Base-by-base conservation (phyloP, 208 protist species). In the Wallacemonas sp. region DNA sequence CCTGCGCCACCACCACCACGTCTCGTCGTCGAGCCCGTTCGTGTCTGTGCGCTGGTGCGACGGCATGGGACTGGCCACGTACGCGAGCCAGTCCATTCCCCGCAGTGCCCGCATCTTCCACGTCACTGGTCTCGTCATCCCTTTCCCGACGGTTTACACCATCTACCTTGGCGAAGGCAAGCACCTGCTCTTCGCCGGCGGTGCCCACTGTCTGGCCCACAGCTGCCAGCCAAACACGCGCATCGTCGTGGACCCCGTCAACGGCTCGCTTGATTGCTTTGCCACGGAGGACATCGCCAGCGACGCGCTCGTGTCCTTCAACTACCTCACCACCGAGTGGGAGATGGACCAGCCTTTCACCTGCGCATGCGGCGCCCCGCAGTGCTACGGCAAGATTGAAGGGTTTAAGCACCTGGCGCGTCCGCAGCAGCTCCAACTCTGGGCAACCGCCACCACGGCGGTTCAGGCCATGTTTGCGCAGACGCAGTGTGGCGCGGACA, bases 281-380 rank as follows among this genome's bases (percentile, higher is more conserved):
- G 76, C 82, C 21, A 66, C 81, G 48, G 66, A 71, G 41, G 73
- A 85, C 68, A 92, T 95, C 65, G 60, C 76, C 17, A 46, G 37
- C 0, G 87, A 76, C 15, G 85, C 88, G 32, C 62, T 92, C 39
- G 54, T 93, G 33, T 83, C 81, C 61, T 93, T 92, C 77, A 93
- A 95, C 76, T 95, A 95, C 71, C 76, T 92, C 17, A 83, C 83
- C 44, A 91, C 90, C 42, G 90, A 95, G 83, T 95, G 85, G 85
- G 81, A 91, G 64, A 92, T 95, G 87, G 77, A 81, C 30, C 68
- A 66, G 59, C 85, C 90, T 4, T 95, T 95, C 73, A 55, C 32
- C 3, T 95, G 90, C 42, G 66, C 45, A 12, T 95, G 90, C 64
- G 50, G 83, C 65, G 73, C 52, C 62, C 44, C 55, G 26, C 32